These are phyloP conservation scores for Lophiotrema nucula DNA, from an alignment of 495 filamentous ascomycete genomes.

Conservation along the genomic window DNA sequence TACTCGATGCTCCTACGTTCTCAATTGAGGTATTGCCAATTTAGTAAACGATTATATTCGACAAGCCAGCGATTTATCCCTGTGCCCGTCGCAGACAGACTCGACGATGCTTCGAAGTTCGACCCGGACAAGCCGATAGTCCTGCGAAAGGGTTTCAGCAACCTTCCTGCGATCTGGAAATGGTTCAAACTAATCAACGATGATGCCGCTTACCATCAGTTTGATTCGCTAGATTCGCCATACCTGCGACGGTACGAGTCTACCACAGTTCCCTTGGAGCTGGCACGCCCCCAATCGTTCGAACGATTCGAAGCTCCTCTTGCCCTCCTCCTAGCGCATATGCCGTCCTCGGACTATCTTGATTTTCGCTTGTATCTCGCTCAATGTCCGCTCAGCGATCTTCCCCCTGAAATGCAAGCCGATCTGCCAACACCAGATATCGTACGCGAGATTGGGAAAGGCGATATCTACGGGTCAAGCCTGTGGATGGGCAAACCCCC, in stretches of 20 bases:
- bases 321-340: conserved; percentile 51
- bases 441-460: conserved; percentile 61
- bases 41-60: too few species aligned
- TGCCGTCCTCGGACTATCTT: conserved; percentile 7
- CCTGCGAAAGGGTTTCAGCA: conserved; percentile 46
- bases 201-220: conserved; percentile 14
- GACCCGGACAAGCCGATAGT: conserved; percentile 47
- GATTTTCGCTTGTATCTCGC: conserved; percentile 68
- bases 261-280: conserved; percentile 58
- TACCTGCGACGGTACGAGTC: conserved; percentile 53
- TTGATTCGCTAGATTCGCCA: conserved; percentile 52
- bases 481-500: conserved; percentile 85
- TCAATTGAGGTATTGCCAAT: too few species aligned
- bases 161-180: conserved; percentile 51
- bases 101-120: conserved; percentile 39
- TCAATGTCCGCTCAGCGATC: conserved; percentile 66
- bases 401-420: conserved; percentile 58
- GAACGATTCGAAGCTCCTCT: conserved; percentile 58
- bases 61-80: too few species aligned
- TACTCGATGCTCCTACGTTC: too few species aligned
- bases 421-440: conserved; percentile 70
- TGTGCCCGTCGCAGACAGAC: too few species aligned
- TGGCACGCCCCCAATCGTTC: conserved; percentile 49
- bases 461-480: conserved; percentile 78
- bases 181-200: conserved; percentile 49